Evolutionary conservation across 2,329 filamentous ascomycete genomes (phyloP), one percentile per base, ranked within the genome.

Genomic region (Geosmithia flava): DNA sequence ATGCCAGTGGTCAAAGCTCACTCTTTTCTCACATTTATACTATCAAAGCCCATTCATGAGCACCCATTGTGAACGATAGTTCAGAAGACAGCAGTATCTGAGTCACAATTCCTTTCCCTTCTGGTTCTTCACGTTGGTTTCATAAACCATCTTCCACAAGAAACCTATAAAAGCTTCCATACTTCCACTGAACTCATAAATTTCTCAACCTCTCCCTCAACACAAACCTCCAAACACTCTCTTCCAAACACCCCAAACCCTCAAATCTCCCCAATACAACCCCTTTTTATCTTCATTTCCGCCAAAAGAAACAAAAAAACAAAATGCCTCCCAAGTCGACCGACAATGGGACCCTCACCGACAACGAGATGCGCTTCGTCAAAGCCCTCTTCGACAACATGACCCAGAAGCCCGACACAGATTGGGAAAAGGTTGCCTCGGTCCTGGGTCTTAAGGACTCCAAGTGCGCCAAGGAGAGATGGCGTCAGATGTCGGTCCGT

Each of bases 301-400:
- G 33, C 16, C 16, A 8, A 39, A 39, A 39, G 33, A 39, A 16
- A 16, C 39, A 16, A 13, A 40, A 16, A 40, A 11, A 7, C n/a
- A 55, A 15, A 10, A 66, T 66, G 63, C 51, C 62, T 54, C 52
- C 57, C 51, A 65, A 65, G 57, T 63, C 63, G 51, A 46, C 50
- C 5, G 30, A 53, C 23, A 41, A 50, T 44, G 20, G 52, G 3
- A 59, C 57, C 10, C 56, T 68, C 44, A 68, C 58, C 11, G 59
- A 63, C 1, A 54, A 50, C 19, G 67, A 69, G 37, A 54, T 63
- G 42, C 59, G 61, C 29, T 67, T 69, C 55, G 60, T 69, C 55
- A 66, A 67, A 48, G 61, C 63, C 13, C 57, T 69, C 40, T 68
- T 70, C 50, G 60, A 67, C 53, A 64, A 68, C 53, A 67, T 69